Evolutionary conservation across 768 basidiomycete species (phyloP).

Genomic region (Termitomyces sp.): DNA sequence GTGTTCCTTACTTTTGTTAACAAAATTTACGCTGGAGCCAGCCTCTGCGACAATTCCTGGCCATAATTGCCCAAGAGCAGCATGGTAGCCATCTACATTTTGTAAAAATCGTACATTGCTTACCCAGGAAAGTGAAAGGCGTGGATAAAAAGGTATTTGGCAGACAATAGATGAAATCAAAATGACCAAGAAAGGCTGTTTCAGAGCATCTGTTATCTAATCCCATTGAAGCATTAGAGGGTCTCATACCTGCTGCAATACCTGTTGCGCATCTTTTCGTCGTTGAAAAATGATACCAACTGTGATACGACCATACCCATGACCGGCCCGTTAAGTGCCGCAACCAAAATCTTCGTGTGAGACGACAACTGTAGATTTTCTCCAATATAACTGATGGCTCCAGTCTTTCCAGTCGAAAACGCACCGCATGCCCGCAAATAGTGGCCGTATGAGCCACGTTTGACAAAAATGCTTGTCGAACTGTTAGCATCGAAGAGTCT

Average conservation of each 20-base stretch:
- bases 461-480: conserved; percentile 44
- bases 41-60: conserved; percentile 63
- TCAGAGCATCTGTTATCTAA: not conserved
- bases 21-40: conserved; percentile 63
- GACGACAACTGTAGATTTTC: conserved; percentile 46
- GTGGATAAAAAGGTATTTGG: conserved; percentile 56
- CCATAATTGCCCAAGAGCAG: not conserved
- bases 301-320: conserved; percentile 44
- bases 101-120: conserved; percentile 17
- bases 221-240: not conserved
- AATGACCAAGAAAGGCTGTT: conserved; percentile 61
- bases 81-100: conserved; percentile 4
- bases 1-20: conserved; percentile 49
- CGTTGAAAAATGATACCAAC: not conserved
- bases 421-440: conserved; percentile 61
- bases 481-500: conserved; percentile 14
- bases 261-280: conserved; percentile 28
- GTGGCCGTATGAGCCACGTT: conserved; percentile 45
- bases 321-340: conserved; percentile 69
- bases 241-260: conserved; percentile 52
- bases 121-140: conserved; percentile 60
- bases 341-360: conserved; percentile 65
- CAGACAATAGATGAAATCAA: conserved; percentile 69
- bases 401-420: conserved; percentile 10
- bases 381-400: not conserved